A percentile compares a stretch with the other conserved stretches of the same genome.
These are phyloP conservation scores for Lachancea sp. DNA, from an alignment of 805 yeast species.

Conservation along the genomic window DNA sequence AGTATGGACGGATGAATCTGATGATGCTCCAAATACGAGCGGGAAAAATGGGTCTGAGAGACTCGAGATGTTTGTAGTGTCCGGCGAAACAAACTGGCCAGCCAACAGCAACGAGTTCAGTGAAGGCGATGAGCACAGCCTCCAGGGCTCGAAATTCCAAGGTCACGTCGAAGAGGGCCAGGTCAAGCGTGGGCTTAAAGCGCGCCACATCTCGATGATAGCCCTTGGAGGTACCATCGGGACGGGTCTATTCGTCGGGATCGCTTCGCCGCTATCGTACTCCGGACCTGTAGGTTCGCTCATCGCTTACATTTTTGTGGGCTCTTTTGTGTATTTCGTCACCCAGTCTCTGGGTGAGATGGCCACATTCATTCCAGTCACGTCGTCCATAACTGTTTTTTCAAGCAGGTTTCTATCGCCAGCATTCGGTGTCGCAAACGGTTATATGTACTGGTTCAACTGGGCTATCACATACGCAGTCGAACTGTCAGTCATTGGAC, in stretches of 20 bases:
- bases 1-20: background rate
- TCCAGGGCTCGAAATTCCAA: conserved; percentile 8
- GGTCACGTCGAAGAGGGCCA: conserved; percentile 35
- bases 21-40: background rate
- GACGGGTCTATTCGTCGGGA: conserved; percentile 62
- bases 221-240: conserved; percentile 73
- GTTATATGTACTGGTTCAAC: conserved; percentile 65
- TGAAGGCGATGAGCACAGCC: background rate
- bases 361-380: conserved; percentile 67
- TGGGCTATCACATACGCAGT: conserved; percentile 68
- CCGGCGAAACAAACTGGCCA: background rate
- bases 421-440: conserved; percentile 61
- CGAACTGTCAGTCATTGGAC: conserved; percentile 52
- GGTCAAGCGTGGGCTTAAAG: conserved; percentile 51
- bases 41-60: background rate
- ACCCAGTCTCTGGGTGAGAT: conserved; percentile 66
- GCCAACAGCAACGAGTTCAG: background rate
- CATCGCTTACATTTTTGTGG: conserved; percentile 57
- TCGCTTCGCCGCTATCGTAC: conserved; percentile 45
- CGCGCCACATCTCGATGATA: conserved; percentile 63
- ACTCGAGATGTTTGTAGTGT: background rate
- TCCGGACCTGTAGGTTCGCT: conserved; percentile 63
- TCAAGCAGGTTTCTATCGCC: conserved; percentile 57
- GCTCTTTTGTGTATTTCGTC: conserved; percentile 52
- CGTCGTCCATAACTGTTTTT: conserved; percentile 57